These are phyloP conservation scores for Lactifluus piperatus DNA, from an alignment of 768 basidiomycete genomes.

Conservation along the genomic window DNA sequence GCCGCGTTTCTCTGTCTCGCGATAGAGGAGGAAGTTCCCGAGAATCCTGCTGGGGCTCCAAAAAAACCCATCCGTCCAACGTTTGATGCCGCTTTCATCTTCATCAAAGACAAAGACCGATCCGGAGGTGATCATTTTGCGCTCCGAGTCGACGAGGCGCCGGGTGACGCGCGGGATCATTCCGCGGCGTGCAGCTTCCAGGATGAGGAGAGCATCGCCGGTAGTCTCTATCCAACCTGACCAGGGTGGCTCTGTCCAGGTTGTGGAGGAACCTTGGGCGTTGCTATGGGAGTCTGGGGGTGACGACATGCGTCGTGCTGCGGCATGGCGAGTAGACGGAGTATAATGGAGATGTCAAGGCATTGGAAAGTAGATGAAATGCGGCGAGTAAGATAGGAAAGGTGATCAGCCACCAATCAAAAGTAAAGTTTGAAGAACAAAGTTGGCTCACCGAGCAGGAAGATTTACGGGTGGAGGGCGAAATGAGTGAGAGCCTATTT, in stretches of 20 bases:
- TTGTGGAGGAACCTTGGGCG: slow-evolving; percentile 26
- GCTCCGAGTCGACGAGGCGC: slow-evolving; percentile 84
- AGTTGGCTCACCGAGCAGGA: slow-evolving; percentile 25
- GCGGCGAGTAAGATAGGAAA: slow-evolving; percentile 8
- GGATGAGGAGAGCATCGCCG: slow-evolving; percentile 90
- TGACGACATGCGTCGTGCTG: slow-evolving; percentile 14
- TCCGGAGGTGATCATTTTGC: slow-evolving; percentile 87
- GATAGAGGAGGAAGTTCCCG: slow-evolving; percentile 92
- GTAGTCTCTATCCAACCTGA: slow-evolving; percentile 94
- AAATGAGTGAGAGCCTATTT: slow-evolving; percentile 22
- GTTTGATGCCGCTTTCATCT: slow-evolving; percentile 93
- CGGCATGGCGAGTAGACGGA: slow-evolving; percentile 6
- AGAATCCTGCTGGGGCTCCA: slow-evolving; percentile 92
- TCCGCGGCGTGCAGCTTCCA: slow-evolving; percentile 86
- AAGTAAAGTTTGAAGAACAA: slow-evolving; percentile 21
- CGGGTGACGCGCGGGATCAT: slow-evolving; percentile 89
- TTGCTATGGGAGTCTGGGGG: slow-evolving; percentile 18
- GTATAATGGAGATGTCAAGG: background rate
- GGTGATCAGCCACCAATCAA: slow-evolving; percentile 21
- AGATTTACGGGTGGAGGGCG: slow-evolving; percentile 23
- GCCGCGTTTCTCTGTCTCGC: slow-evolving; percentile 83
- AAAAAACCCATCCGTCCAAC: slow-evolving; percentile 96
- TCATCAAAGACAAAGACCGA: slow-evolving; percentile 97
- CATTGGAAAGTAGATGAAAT: background rate
- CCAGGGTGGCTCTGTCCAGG: slow-evolving; percentile 88